Base-by-base conservation (phyloP, 257 asterid species). In the Fraxinus anomala region DNA sequence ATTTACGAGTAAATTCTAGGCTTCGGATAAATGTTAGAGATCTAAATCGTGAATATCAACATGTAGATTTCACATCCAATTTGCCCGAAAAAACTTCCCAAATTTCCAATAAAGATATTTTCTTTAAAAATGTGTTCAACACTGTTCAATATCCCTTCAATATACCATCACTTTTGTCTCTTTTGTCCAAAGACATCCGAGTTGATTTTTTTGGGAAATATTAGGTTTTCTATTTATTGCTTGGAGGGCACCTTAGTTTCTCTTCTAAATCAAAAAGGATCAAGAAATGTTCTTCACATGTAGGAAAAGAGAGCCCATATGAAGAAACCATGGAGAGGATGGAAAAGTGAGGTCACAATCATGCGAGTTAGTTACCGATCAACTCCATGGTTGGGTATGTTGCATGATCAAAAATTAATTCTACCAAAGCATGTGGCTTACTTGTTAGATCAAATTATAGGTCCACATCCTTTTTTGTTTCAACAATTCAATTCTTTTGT, bases 341-440 rank as follows among this genome's bases (percentile, higher is more conserved):
- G 73, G 81, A 34, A 77, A 78, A 3, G 85, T 82, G 87, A 83
- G 79, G 88, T 78, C 88, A 82, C 75, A 87, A 76, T 84, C 90
- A 84, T 82, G 89, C 80, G 82, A 82, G 73, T 80, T 89, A 47
- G 94, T 87, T 89, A 91, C 68, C 83, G 75, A 88, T 91, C 96
- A 91, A 84, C 85, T 85, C 86, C 85, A 80, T 68, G 79, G 80
- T 80, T 81, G 72, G 80, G 76, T 31, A 23, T 24, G 11, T 36
- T 76, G 80, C 80, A 83, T 76, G 79, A 73, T 81, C 75, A 68
- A 80, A 12, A 63, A 23, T 23, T 63, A 63, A 83, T 68, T 72
- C 75, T 86, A 74, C 80, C 80, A 49, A 40, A 80, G 82, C 86
- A 85, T 81, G 84, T 84, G 88, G 74, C 68, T 80, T 68, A 77